Base-by-base conservation (phyloP, 768 basidiomycete species). In the Lentinus tigrinus region DNA sequence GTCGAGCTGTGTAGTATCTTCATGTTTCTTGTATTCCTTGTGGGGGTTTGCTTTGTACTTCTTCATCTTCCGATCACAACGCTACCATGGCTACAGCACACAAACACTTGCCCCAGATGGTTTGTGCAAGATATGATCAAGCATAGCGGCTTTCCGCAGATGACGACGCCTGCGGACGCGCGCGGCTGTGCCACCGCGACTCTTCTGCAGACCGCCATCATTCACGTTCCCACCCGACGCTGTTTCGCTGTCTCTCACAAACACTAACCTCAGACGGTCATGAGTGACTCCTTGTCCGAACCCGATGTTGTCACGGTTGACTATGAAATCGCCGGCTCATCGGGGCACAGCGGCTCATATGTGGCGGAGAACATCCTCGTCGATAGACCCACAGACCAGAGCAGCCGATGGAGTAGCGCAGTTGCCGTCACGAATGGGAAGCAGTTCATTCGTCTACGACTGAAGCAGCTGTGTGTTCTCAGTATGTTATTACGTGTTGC, bases 361-460 rank as follows among this genome's bases (percentile, higher is more conserved):
- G 77, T 75, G 26, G 80, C 88, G 3, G 83, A 89, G 58, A 87
- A 91, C 61, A 88, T 92, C 54, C 70, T 87, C 24, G 73, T 82
- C 19, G 84, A 91, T 69, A 77, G 75, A 19, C 88, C 88, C 0
- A 69, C 71, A 50, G 87, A 91, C 65, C 83, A 82, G 56, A 74
- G 77, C 3, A 91, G 88, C 67, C 74, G 91, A 74, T 92, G 89
- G 90, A 91, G 88, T 49, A 86, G 85, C 6, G 84, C 83, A 3
- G 77, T 81, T 47, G 83, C 85, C 42, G 77, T 79, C 5, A 69
- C 78, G 4, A 81, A 77, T 62, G 71, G 76, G 44, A 82, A 81
- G 56, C 88, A 91, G 66, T 93, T 89, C 88, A 80, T 93, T 17
- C 70, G 88, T 11, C 75, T 92, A 50, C 80, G 81, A 34, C 73